Conservation (phyloP, 1,284 basidiomycete genomes). For the Leccinum pachyderme region DNA sequence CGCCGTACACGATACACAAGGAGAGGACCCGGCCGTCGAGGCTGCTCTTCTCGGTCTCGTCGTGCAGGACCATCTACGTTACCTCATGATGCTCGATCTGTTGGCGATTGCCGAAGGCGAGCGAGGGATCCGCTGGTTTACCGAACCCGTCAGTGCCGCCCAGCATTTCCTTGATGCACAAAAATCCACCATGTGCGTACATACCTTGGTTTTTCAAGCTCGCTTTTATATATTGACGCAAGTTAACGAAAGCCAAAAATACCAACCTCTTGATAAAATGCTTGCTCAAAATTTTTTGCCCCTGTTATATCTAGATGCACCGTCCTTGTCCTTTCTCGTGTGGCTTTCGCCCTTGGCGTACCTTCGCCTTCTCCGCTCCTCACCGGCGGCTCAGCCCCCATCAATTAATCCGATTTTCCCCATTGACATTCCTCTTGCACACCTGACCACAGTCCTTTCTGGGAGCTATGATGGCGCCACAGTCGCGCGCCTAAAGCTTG, state of each 20-base stretch:
- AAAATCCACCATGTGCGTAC: conserved; percentile 17
- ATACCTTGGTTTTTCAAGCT: background rate
- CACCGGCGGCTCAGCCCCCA: conserved; percentile 22
- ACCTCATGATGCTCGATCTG: conserved; percentile 68
- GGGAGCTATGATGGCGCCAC: conserved; percentile 47
- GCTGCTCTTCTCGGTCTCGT: conserved; percentile 41
- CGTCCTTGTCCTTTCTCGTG: conserved; percentile 68
- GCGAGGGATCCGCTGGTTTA: conserved; percentile 72
- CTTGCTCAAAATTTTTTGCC: conserved; percentile 50
- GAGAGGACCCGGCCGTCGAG: conserved; percentile 46
- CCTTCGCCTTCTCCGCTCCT: conserved; percentile 51
- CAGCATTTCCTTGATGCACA: conserved; percentile 24
- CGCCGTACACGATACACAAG: conserved; percentile 8
- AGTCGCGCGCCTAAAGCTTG: conserved; percentile 55
- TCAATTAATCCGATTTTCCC: conserved; percentile 11
- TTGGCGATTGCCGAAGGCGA: conserved; percentile 64
- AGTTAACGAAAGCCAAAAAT: conserved; percentile 15
- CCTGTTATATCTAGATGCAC: conserved; percentile 62
- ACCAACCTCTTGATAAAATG: conserved; percentile 28
- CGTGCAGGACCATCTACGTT: conserved; percentile 57
- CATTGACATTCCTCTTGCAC: conserved; percentile 50
- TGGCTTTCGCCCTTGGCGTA: conserved; percentile 68
- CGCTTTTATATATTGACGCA: conserved; percentile 4
- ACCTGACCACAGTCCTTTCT: conserved; percentile 48
- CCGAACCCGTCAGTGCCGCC: conserved; percentile 45